Base-by-base conservation (phyloP, 306 rosid species). In the Vigna hirtella region DNA sequence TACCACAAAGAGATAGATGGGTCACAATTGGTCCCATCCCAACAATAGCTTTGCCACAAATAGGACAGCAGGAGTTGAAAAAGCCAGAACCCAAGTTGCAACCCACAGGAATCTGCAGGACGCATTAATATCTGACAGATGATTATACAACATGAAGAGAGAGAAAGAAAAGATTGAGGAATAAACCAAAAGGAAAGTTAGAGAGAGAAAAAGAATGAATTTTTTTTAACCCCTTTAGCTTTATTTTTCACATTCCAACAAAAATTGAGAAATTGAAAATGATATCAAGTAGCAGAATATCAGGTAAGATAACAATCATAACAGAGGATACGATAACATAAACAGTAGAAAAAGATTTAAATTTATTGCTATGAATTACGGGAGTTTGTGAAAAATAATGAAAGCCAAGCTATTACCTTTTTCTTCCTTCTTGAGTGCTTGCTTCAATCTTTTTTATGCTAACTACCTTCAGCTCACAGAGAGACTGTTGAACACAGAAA, bases 21-120 rank as follows among this genome's bases (percentile, higher is more conserved):
- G 89, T 83, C 87, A 77, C 82, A 70, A 76, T 74, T 82, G 98
- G 96, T 82, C 96, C 97, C 96, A 90, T 89, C 88, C 77, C 86
- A 84, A 81, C 90, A 80, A 82, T 71, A 48, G 69, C 84, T 72
- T 63, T 70, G 73, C 65, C 28, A 57, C 81, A 81, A 51, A 83
- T 85, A 70, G 47, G 87, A 86, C 98, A 90, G 85, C 87, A 63
- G 83, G 90, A 88, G 63, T 80, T 82, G 90, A 89, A 85, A 89
- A 81, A 62, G 89, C 89, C 87, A 72, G 74, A 77, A 64, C 86
- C 76, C 92, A 89, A 91, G 72, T 88, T 88, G 92, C 85, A 81
- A 73, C 18, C 57, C 82, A 79, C 82, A 77, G 70, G 82, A 85
- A 85, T 89, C 89, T 77, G 84, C 82, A 62, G 78, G n/a, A 32